Base-by-base conservation (phyloP, 176 grass and related monocot species). In the Rhipidocladum racemiflorum region DNA sequence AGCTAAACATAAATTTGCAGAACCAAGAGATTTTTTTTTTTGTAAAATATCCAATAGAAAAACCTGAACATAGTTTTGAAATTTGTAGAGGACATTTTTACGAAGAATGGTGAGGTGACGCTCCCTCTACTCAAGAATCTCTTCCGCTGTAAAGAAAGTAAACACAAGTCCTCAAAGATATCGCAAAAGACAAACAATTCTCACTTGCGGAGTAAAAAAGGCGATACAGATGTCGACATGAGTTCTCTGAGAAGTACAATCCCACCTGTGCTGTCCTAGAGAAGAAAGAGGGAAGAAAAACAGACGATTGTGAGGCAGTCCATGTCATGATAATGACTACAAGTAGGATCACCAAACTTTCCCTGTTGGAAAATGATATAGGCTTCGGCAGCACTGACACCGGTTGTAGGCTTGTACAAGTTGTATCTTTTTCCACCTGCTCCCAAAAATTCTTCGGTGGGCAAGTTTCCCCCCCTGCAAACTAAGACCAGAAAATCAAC, bases 281-380 rank as follows among this genome's bases (percentile, higher is more conserved):
- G 12, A 44, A 35, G n/a, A 43, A 45, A 62, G 10, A 21, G 43
- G 24, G 20, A 12, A 72, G 71, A 72, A 24, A 23, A 57, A 57
- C 11, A 66, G 84, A 86, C 84, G 84, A 86, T 55, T 14, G 35
- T 43, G 75, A 79, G 75, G 66, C 23, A 14, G 66, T 72, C 75
- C 75, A 85, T 79, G 66, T 53, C 55, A 72, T 54, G 56, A 86
- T 67, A 62, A 79, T 86, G 66, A 54, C 43, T 46, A 63, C 65
- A 59, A 63, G 65, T n/a, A 9, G 83, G 74, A 59, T 78, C 66
- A 79, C 84, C 32, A 16, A 72, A 79, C 57, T 79, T 79, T 62
- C 35, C 76, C 67, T 86, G 75, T 79, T 86, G 76, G 84, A 72
- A 86, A 86, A 79, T 28, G 84, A 79, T 24, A 36, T 21, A 12